A percentile compares a stretch with the other conserved stretches of the same genome.
These are phyloP conservation scores for Microdochium paspali DNA, from an alignment of 2,329 filamentous ascomycete genomes.

Conservation along the genomic window DNA sequence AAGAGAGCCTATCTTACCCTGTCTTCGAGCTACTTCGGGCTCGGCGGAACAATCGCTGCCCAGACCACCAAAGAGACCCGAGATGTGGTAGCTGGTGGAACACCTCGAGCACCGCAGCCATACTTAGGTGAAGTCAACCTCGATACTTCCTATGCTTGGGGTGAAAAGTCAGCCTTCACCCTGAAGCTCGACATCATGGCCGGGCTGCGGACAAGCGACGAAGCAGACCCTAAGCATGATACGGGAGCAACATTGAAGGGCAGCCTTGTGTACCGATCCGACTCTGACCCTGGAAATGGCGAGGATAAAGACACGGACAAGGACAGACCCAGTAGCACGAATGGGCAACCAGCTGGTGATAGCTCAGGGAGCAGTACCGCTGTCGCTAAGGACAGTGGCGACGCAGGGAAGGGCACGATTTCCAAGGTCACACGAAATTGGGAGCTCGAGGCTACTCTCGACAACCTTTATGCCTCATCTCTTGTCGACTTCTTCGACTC, in stretches of 20 bases:
- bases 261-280: too few relatives aligned
- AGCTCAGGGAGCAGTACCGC: too few relatives aligned
- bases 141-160: slow-evolving; percentile 4
- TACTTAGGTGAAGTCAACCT: slow-evolving; percentile 4
- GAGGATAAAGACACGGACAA: too few relatives aligned
- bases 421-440: not conserved
- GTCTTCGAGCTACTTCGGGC: slow-evolving; percentile 1
- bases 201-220: not conserved
- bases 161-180: not conserved
- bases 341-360: too few relatives aligned
- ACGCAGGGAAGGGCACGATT: not conserved
- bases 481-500: slow-evolving; percentile 7
- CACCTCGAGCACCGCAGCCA: slow-evolving; percentile 4
- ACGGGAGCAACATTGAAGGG: too few relatives aligned
- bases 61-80: slow-evolving; percentile 1
- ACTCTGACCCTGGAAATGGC: too few relatives aligned
- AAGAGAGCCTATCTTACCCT: slow-evolving; percentile 3
- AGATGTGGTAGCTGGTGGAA: too few relatives aligned
- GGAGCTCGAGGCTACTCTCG: not conserved
- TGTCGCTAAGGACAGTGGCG: not conserved
- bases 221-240: too few relatives aligned
- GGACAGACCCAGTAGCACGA: too few relatives aligned
- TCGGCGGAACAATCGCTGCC: slow-evolving; percentile 3
- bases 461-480: slow-evolving; percentile 2
- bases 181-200: not conserved